These are phyloP conservation scores for Yamadazyma sp. DNA, from an alignment of 1,139 yeast genomes.

Conservation along the genomic window DNA sequence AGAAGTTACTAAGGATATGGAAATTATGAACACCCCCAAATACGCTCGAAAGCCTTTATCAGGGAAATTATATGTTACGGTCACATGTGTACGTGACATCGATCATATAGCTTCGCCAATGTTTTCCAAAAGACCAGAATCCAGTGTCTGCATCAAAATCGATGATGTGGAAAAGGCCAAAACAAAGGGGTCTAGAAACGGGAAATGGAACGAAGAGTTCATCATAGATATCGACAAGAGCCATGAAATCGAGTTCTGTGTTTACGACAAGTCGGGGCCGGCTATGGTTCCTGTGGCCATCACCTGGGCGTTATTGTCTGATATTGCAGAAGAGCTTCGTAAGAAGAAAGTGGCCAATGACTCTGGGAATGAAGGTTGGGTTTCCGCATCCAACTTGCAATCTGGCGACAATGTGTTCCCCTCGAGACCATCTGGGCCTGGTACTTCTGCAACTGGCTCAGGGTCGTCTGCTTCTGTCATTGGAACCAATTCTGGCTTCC, in stretches of 20 bases:
- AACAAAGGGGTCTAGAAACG: slow-evolving; percentile 74
- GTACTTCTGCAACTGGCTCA: slow-evolving; percentile 1
- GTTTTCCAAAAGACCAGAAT: slow-evolving; percentile 78
- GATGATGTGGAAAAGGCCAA: slow-evolving; percentile 83
- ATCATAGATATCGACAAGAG: slow-evolving; percentile 83
- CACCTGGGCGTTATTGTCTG: slow-evolving; percentile 86
- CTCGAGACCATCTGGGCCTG: slow-evolving; percentile 3
- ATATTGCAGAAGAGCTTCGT: slow-evolving; percentile 90
- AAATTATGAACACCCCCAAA: slow-evolving; percentile 62
- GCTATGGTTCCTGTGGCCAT: slow-evolving; percentile 85
- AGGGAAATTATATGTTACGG: slow-evolving; percentile 70
- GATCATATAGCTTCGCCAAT: slow-evolving; percentile 87
- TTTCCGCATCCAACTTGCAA: slow-evolving; percentile 64
- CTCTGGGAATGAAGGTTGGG: slow-evolving; percentile 79
- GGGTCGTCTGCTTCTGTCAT: background rate
- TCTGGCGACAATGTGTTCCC: slow-evolving; percentile 13
- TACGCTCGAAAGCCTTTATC: slow-evolving; percentile 80
- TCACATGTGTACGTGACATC: slow-evolving; percentile 80
- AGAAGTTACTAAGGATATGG: slow-evolving; percentile 64
- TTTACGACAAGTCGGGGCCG: slow-evolving; percentile 75
- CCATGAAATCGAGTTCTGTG: slow-evolving; percentile 84
- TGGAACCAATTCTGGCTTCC: background rate
- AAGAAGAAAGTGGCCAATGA: slow-evolving; percentile 83
- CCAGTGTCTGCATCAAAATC: slow-evolving; percentile 72
- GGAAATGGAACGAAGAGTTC: slow-evolving; percentile 84